Base-by-base conservation (phyloP, 1,284 basidiomycete species). In the Cerrena zonata region DNA sequence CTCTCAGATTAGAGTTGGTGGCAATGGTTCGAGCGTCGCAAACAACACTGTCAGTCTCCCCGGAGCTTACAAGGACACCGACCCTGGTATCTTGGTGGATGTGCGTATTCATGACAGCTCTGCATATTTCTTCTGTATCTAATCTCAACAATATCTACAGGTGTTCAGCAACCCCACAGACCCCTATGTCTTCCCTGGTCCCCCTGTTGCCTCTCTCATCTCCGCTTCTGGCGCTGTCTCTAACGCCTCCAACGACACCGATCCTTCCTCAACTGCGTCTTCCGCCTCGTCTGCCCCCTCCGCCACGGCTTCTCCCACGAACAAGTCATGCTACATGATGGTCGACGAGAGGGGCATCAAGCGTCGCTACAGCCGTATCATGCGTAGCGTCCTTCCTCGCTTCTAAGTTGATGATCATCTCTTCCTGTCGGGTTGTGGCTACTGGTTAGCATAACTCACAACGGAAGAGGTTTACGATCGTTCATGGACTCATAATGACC, bases 1-100 rank as follows among this genome's bases (percentile, higher is more conserved):
- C 62, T 65, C 76, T 2, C 86, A 88, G 60, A 58, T 89, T 52
- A 69, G 58, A 21, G 68, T 89, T 38, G 71, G 72, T 1, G 84
- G 83, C 25, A 72, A 64, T 21, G 75, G 74, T 13, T 74, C 65
- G 12, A 79, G 76, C 27, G 60, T 53, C 0, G 74, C 82, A 1
- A 60, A 61, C 54, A 75, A 79, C 50, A 74, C 79, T 55, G 84
- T 84, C 15, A 65, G 59, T 45, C 50, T 56, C 53, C 55, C 55
- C 27, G 55, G 55, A 25, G 55, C 52, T 13, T 56, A 56, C 55
- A 40, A 47, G 11, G 55, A 55, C 25, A 53, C 41, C 38, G 50
- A 53, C 38, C 48, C 53, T 38, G 56, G 53, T 51, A 55, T 57
- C 51, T 36, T 45, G 50, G 24, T n/a, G n/a, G n/a, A n/a, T n/a